A percentile compares a stretch with the other conserved stretches of the same genome.
Evolutionary conservation across 2,329 filamentous ascomycete genomes (phyloP).

Genomic region (Xylaria hypoxylon): DNA sequence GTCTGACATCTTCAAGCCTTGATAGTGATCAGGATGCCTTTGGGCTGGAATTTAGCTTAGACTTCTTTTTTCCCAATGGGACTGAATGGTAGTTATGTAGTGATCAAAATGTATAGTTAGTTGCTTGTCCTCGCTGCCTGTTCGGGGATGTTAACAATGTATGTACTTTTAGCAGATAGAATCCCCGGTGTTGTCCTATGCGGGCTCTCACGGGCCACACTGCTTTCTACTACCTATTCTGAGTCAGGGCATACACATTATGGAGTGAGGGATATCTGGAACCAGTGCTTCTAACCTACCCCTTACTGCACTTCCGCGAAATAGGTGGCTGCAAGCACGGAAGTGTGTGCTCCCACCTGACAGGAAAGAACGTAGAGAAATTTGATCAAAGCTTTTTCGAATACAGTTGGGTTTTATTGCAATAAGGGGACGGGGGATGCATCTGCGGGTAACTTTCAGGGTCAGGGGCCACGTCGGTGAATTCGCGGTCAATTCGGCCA

Average conservation of each 20-base stretch:
- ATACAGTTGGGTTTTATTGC: background rate
- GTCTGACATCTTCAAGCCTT: constrained; percentile 39
- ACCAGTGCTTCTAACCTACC: background rate
- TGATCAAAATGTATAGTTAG: constrained; percentile 1
- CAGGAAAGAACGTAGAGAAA: background rate
- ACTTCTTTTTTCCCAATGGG: constrained; percentile 46
- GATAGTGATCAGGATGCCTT: constrained; percentile 40
- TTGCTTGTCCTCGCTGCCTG: background rate
- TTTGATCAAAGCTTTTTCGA: background rate
- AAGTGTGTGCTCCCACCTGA: background rate
- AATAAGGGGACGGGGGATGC: background rate
- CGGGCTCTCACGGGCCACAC: background rate
- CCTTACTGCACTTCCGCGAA: background rate
- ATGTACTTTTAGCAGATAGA: background rate
- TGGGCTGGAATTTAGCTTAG: constrained; percentile 45
- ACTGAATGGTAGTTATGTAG: constrained; percentile 33
- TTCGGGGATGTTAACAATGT: background rate
- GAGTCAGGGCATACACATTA: background rate
- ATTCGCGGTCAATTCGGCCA: constrained; percentile 32
- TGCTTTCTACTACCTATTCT: background rate
- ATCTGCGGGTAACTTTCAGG: background rate
- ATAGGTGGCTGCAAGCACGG: background rate
- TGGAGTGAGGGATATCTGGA: background rate
- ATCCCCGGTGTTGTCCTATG: background rate
- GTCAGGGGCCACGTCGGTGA: constrained; percentile 14